phyloP scores from a whole-genome alignment of 371 early-diverging fungal genomes.

The Syncephalastrum monosporum region DNA sequence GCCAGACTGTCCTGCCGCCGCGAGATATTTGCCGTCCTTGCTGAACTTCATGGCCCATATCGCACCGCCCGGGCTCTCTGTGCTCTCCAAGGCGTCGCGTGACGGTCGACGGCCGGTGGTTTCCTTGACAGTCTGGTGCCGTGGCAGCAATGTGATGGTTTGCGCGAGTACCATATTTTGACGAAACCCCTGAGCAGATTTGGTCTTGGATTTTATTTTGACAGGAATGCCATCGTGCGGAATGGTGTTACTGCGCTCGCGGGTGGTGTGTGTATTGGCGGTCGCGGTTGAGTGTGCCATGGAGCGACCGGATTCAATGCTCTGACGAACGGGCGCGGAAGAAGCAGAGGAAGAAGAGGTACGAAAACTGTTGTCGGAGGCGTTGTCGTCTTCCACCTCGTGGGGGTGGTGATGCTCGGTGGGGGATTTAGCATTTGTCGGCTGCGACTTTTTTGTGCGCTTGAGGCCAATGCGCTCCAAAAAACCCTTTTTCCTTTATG shows the following conservation, averaged over 20 bases:
- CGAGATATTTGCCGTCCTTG: slow-evolving; percentile 76
- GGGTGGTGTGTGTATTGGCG: neutral
- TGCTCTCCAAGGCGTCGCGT: slow-evolving; percentile 7
- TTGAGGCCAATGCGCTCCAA: slow-evolving; percentile 13
- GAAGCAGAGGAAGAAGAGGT: slow-evolving; percentile 8
- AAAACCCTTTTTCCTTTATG: slow-evolving; percentile 12
- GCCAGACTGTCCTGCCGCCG: slow-evolving; percentile 74
- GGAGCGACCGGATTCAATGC: slow-evolving; percentile 12
- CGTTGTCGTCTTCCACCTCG: slow-evolving; percentile 5
- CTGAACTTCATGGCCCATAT: slow-evolving; percentile 68
- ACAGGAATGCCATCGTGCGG: slow-evolving; percentile 15
- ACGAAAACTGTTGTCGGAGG: slow-evolving; percentile 5
- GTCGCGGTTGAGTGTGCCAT: neutral
- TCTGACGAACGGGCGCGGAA: slow-evolving; percentile 5
- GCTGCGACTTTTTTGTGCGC: slow-evolving; percentile 4
- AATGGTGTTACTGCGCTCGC: neutral
- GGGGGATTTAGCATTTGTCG: no score
- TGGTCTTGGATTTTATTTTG: slow-evolving; percentile 16
- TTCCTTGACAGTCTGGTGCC: neutral
- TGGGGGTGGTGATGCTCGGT: slow-evolving; percentile 2
- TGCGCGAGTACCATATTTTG: slow-evolving; percentile 9
- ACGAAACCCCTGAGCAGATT: slow-evolving; percentile 6
- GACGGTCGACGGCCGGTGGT: slow-evolving; percentile 10
- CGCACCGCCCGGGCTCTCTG: slow-evolving; percentile 19
- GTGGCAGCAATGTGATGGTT: slow-evolving; percentile 3